Conservation (phyloP, 768 basidiomycete species). For the Hydnomerulius pinastri region DNA sequence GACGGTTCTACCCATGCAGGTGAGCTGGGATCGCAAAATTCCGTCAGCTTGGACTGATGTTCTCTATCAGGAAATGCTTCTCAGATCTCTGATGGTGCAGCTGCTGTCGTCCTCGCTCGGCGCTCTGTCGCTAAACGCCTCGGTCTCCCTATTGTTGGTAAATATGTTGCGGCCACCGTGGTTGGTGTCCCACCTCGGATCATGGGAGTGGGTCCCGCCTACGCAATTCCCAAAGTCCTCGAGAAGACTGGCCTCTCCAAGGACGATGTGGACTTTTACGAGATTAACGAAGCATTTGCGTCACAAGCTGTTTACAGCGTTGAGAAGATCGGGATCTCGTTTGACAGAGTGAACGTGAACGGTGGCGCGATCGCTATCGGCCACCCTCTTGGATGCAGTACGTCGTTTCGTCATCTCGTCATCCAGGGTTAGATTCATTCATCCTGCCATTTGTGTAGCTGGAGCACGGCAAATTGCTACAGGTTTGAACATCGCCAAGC, state of each 20-base stretch:
- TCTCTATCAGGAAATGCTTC: conserved; percentile 65
- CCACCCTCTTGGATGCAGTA: conserved; percentile 85
- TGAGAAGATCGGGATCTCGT: conserved; percentile 66
- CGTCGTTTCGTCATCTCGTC: conserved; percentile 33
- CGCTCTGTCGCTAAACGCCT: conserved; percentile 80
- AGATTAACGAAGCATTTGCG: conserved; percentile 93
- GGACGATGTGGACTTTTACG: conserved; percentile 85
- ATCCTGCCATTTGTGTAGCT: conserved; percentile 40
- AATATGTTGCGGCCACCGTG: conserved; percentile 69
- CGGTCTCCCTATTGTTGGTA: conserved; percentile 84
- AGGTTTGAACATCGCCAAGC: conserved; percentile 77
- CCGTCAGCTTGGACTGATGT: conserved; percentile 1
- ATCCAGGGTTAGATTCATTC: conserved; percentile 1
- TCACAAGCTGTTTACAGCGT: conserved; percentile 77
- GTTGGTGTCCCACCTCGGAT: conserved; percentile 85
- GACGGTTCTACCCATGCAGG: conserved; percentile 77
- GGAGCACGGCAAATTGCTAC: conserved; percentile 89
- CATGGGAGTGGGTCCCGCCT: conserved; percentile 92
- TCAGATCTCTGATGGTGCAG: conserved; percentile 91
- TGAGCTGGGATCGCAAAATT: conserved; percentile 19
- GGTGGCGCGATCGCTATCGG: conserved; percentile 92
- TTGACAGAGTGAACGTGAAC: conserved; percentile 80
- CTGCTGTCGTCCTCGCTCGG: conserved; percentile 82
- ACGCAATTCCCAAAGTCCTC: conserved; percentile 79
- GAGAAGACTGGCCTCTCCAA: conserved; percentile 62